These are phyloP conservation scores for Kazachstania taianensis DNA, from an alignment of 805 yeast genomes.

Conservation along the genomic window DNA sequence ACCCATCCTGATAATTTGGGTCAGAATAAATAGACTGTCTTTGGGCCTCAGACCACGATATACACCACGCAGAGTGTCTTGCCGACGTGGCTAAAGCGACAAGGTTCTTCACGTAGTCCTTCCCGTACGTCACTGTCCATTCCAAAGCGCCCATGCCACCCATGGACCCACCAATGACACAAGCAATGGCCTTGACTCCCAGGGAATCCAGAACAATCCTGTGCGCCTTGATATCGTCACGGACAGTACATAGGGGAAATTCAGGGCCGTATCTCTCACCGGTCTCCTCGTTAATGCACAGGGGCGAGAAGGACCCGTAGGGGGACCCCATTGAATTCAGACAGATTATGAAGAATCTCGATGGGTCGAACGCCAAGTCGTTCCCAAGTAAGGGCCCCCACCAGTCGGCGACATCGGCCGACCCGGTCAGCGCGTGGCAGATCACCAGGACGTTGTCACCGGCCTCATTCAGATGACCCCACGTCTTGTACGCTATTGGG, in stretches of 20 bases:
- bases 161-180: conserved; percentile 95
- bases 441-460: conserved; percentile 78
- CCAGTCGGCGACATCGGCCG: conserved; percentile 94
- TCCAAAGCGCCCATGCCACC: conserved; percentile 96
- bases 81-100: conserved; percentile 92
- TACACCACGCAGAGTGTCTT: conserved; percentile 95
- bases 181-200: conserved; percentile 70
- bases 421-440: conserved; percentile 93
- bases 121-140: conserved; percentile 55
- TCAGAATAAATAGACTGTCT: conserved; percentile 93
- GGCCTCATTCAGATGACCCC: conserved; percentile 73
- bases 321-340: conserved; percentile 93
- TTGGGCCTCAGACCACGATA: conserved; percentile 98
- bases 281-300: conserved; percentile 68
- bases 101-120: conserved; percentile 56
- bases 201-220: conserved; percentile 65
- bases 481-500: conserved; percentile 91
- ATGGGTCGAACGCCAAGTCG: conserved; percentile 76
- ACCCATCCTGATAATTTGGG: conserved; percentile 88
- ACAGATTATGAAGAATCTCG: conserved; percentile 77
- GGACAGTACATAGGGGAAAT: conserved; percentile 86
- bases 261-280: conserved; percentile 83
- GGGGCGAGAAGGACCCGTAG: conserved; percentile 90
- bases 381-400: conserved; percentile 95
- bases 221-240: conserved; percentile 84